Base-by-base conservation (phyloP, 2,329 filamentous ascomycete genomes). In the Neonectria hederae region DNA sequence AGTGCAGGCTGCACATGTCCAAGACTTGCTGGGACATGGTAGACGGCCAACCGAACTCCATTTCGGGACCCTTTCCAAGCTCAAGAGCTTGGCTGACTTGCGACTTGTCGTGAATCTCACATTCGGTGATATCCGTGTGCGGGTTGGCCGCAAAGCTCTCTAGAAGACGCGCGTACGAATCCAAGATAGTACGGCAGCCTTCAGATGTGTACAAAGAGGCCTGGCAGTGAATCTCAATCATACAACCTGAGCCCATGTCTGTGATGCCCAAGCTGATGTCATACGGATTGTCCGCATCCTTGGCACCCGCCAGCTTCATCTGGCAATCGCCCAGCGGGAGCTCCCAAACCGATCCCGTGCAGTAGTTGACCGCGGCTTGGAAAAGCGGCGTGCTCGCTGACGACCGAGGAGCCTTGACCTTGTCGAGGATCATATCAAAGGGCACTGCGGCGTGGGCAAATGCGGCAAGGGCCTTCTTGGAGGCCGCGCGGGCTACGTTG, bases 311-410 rank as follows among this genome's bases (percentile, higher is more conserved):
- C n/a, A 68, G 54, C 6, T 57, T 52, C 55, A 68, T 58, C 21
- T 57, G 54, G 62, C 67, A 70, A 35, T 74, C 62, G 14, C 72
- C 67, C 48, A 72, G 68, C 7, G 65, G 43, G 2, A 77, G 35
- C 66, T 74, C 65, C 48, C 77, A 66, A 5, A 73, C 67, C 1
- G 68, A 61, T 0, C 73, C 74, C 30, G 77, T 77, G 6, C 81
- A 76, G 67, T 86, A 86, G 70, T 86, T 79, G 42, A 86, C 67
- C 21, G 82, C 79, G 0, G 74, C 77, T 61, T 86, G 84, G 72
- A 85, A 85, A 0, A 86, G 52, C 0, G 84, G 83, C 26, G 66
- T 80, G 58, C 80, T 67, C 0, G 74, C 68, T 0, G 79, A 65
- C 1, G 80, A 81, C 6, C 83, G 75, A 0, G 76, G 68, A 0